These are phyloP conservation scores for Phascolomyces articulosus DNA, from an alignment of 371 early-diverging fungal genomes.

Conservation along the genomic window DNA sequence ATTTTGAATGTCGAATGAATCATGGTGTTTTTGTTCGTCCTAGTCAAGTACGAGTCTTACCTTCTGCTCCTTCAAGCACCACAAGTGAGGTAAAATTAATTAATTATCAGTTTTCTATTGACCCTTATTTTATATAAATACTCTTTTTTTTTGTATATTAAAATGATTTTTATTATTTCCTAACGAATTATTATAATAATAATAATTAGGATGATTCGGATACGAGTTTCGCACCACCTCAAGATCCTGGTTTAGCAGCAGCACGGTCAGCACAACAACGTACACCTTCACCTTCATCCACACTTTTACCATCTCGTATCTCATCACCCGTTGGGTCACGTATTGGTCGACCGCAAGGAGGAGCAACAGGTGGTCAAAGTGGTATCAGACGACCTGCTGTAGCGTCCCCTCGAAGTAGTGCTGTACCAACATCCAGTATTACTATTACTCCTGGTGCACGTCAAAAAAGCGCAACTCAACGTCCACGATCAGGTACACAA, in stretches of 20 bases:
- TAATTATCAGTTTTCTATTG: no score
- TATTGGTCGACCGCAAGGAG: constrained; percentile 12
- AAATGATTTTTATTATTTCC: not conserved
- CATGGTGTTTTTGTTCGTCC: constrained; percentile 86
- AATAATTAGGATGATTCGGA: constrained; percentile 8
- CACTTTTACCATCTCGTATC: constrained; percentile 33
- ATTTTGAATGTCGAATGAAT: constrained; percentile 76
- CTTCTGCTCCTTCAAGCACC: constrained; percentile 4
- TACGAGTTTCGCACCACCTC: constrained; percentile 29
- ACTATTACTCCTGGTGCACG: constrained; percentile 11
- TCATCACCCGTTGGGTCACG: constrained; percentile 23
- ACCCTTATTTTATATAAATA: no score
- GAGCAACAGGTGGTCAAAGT: constrained; percentile 15
- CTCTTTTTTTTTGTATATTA: not conserved
- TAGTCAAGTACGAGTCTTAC: constrained; percentile 57
- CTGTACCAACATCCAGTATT: constrained; percentile 18
- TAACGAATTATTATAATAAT: not conserved
- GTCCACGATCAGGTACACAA: constrained; percentile 29
- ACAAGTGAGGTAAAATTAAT: constrained; percentile 15
- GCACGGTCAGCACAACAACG: constrained; percentile 28
- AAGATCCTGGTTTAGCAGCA: constrained; percentile 27
- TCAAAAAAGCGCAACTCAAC: constrained; percentile 13
- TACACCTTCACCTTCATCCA: constrained; percentile 32
- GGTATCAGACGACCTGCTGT: constrained; percentile 20
- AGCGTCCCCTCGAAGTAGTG: constrained; percentile 17